Evolutionary conservation across 2,329 filamentous ascomycete species (phyloP), one percentile per base, ranked within the genome.

Genomic region (Thelonectria olida): DNA sequence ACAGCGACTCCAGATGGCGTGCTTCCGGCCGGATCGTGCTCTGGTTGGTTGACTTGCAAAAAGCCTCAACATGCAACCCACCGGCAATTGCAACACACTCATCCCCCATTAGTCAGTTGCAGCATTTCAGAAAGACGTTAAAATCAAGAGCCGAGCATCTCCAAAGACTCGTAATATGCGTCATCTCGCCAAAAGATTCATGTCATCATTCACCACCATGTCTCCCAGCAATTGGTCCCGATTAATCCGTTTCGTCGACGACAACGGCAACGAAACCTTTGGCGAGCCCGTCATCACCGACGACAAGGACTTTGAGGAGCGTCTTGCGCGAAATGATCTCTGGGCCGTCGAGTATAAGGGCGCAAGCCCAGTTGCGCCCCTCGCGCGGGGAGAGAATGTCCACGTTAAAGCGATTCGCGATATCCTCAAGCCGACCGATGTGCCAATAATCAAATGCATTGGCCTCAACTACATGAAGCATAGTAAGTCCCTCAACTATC

Each of bases 381-480:
- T 70, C n/a, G 56, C 54, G 23, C 72, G 70, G 53, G 72, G 71
- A 4, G 68, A 71, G 1, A 74, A 72, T 38, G 53, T 75, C 8
- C 65, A 67, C 20, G 76, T 79, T 9, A 75, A 76, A 63, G 63
- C 62, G 17, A 45, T 79, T 7, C 63, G 66, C 13, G 74, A 75
- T 5, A 64, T 76, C 2, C 64, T 78, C 7, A 65, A 64, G 8
- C 69, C 70, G 2, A 58, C 66, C 4, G 75, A 78, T 49, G 76
- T 78, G 31, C 75, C 75, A 1, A 76, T 78, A 17, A 69, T 78
- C 39, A 67, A 72, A 8, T 78, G 76, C 39, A 76, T 78, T 39
- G 76, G 76, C 4, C 73, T 78, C 8, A 78, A 78, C 62, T 77
- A 77, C 60, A 73, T 72, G 36, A 73, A 74, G 58, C 76, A 78